Percentiles rank a stretch among this genome's conserved stretches.
phyloP scores from a whole-genome alignment of 1,139 yeast species.

The Torulaspora pretoriensis region DNA sequence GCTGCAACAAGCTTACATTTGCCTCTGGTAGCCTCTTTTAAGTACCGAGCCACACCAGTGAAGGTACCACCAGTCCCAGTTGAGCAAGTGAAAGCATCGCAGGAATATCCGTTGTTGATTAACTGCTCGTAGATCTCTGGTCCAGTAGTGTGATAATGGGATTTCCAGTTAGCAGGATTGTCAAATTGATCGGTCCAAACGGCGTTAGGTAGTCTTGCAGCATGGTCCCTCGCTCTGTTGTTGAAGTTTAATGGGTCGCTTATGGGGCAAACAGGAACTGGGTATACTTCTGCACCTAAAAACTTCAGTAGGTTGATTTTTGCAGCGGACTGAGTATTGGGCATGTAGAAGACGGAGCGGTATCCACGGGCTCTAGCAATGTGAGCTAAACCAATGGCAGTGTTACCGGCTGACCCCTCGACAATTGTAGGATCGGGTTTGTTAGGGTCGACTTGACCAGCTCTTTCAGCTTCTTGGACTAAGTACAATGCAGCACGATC shows the following conservation, averaged over 20 bases:
- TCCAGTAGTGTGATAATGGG: slow-evolving; percentile 88
- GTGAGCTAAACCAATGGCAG: slow-evolving; percentile 89
- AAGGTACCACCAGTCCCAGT: slow-evolving; percentile 92
- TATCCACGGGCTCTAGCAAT: slow-evolving; percentile 81
- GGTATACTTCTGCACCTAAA: slow-evolving; percentile 80
- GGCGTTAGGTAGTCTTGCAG: slow-evolving; percentile 67
- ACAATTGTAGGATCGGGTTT: slow-evolving; percentile 45
- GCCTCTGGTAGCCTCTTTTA: slow-evolving; percentile 61
- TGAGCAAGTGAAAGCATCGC: slow-evolving; percentile 82
- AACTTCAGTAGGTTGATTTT: slow-evolving; percentile 69
- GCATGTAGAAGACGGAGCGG: slow-evolving; percentile 83
- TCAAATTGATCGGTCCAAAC: slow-evolving; percentile 94
- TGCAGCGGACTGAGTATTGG: slow-evolving; percentile 76
- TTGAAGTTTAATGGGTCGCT: slow-evolving; percentile 79
- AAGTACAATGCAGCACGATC: slow-evolving; percentile 85
- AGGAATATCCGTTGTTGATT: slow-evolving; percentile 37
- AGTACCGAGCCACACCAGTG: slow-evolving; percentile 74
- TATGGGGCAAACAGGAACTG: slow-evolving; percentile 86
- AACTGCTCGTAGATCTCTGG: slow-evolving; percentile 92
- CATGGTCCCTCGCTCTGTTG: slow-evolving; percentile 81
- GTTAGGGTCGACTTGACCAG: slow-evolving; percentile 52
- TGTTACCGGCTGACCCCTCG: slow-evolving; percentile 75
- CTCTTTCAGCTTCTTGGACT: slow-evolving; percentile 71
- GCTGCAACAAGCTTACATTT: slow-evolving; percentile 64
- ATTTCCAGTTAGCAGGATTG: slow-evolving; percentile 79